These are phyloP conservation scores for Aspergillus fumigatiaffinis DNA, from an alignment of 2,329 filamentous ascomycete species.

Conservation along the genomic window DNA sequence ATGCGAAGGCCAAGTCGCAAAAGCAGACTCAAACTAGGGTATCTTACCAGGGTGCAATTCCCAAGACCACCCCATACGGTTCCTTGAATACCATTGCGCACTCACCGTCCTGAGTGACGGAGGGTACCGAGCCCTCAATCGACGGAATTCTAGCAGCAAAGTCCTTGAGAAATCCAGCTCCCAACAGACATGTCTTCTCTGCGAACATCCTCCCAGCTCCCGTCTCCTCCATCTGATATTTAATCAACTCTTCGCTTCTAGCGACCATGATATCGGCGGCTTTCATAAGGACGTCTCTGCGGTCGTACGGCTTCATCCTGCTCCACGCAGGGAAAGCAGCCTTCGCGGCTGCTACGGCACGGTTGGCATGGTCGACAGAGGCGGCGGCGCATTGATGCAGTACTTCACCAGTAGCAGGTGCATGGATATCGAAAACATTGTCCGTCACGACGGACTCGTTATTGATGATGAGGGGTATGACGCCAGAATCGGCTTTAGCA, in stretches of 20 bases:
- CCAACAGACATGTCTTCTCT: slow-evolving; percentile 32
- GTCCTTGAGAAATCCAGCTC: slow-evolving; percentile 44
- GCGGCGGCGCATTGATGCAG: slow-evolving; percentile 55
- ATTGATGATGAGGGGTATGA: slow-evolving; percentile 42
- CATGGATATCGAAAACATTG: slow-evolving; percentile 48
- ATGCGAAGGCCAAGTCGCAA: neutral
- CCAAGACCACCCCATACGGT: slow-evolving; percentile 73
- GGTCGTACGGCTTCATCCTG: slow-evolving; percentile 55
- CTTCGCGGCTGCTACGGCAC: slow-evolving; percentile 59
- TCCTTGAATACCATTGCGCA: slow-evolving; percentile 67
- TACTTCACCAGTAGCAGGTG: slow-evolving; percentile 52
- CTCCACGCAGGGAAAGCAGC: slow-evolving; percentile 68
- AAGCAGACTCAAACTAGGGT: neutral
- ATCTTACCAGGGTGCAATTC: slow-evolving; percentile 73
- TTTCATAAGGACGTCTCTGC: slow-evolving; percentile 61
- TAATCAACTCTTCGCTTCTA: slow-evolving; percentile 57
- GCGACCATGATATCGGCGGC: slow-evolving; percentile 44
- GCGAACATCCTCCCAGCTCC: slow-evolving; percentile 42
- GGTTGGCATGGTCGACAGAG: slow-evolving; percentile 52
- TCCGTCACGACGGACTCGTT: slow-evolving; percentile 40
- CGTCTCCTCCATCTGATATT: slow-evolving; percentile 59
- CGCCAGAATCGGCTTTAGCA: slow-evolving; percentile 12
- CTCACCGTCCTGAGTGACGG: slow-evolving; percentile 46
- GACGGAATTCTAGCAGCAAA: slow-evolving; percentile 48
- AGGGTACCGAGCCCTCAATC: slow-evolving; percentile 49